Conservation (phyloP, 495 filamentous ascomycete species). For the Haplographium delicatum region DNA sequence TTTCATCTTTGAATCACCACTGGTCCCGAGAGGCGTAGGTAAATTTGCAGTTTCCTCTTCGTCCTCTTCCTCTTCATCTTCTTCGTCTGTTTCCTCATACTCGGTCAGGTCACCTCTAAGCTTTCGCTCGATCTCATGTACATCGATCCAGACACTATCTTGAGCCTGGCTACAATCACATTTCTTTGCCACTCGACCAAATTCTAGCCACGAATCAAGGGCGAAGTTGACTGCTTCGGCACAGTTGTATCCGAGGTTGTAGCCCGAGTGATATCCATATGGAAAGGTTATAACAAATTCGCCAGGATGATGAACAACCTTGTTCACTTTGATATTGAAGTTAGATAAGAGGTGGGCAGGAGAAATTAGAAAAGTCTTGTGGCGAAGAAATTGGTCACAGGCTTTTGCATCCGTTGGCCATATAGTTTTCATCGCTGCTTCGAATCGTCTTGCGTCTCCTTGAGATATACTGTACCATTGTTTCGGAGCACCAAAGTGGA, state of each 20-base stretch:
- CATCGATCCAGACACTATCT: constrained; percentile 98
- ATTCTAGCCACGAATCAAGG: constrained; percentile 86
- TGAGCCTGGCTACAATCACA: constrained; percentile 81
- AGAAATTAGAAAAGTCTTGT: constrained; percentile 98
- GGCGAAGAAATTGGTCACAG: constrained; percentile 91
- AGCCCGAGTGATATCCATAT: constrained; percentile 97
- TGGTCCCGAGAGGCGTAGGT: constrained; percentile 72
- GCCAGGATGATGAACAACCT: constrained; percentile 89
- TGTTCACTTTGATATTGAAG: constrained; percentile 92
- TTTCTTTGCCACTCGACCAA: constrained; percentile 94
- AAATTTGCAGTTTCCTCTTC: constrained; percentile 60
- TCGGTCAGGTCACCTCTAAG: constrained; percentile 88
- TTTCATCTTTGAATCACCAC: constrained; percentile 30
- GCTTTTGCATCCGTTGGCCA: constrained; percentile 97
- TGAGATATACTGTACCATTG: constrained; percentile 99
- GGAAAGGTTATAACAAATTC: constrained; percentile 99
- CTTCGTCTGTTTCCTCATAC: constrained; percentile 77
- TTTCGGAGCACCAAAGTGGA: constrained; percentile 97
- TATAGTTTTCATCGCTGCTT: constrained; percentile 90
- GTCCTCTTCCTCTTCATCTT: constrained; percentile 65
- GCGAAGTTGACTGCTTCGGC: constrained; percentile 99
- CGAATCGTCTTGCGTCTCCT: constrained; percentile 88
- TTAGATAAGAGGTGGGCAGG: constrained; percentile 78
- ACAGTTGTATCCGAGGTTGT: constrained; percentile 97
- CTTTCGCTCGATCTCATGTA: constrained; percentile 90